Evolutionary conservation across 164 flowering plant species (phyloP).

Genomic region (Malania oleifera): DNA sequence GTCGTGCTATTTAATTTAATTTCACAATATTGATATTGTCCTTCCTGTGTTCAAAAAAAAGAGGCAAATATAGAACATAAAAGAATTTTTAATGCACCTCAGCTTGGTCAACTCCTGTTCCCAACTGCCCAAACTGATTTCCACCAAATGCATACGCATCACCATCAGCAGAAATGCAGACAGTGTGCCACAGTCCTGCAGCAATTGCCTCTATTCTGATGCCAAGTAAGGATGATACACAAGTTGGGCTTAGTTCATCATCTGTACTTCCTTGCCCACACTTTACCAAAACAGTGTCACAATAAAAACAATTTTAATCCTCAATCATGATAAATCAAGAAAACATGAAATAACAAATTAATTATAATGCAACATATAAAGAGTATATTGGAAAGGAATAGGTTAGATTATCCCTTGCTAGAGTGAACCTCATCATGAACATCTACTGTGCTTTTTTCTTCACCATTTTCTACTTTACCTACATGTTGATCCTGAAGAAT

Average conservation of each 20-base stretch:
- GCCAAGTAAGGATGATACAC: slow-evolving; percentile 85
- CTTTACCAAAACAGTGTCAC: slow-evolving; percentile 34
- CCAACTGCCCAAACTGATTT: slow-evolving; percentile 98
- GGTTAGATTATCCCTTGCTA: slow-evolving; percentile 19
- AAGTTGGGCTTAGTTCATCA: slow-evolving; percentile 81
- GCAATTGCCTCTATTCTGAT: slow-evolving; percentile 63
- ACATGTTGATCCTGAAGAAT: slow-evolving; percentile 30
- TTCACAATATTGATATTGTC: neutral
- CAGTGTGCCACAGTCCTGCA: slow-evolving; percentile 95
- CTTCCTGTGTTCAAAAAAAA: neutral
- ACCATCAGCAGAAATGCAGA: slow-evolving; percentile 83
- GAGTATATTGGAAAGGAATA: slow-evolving; percentile 8
- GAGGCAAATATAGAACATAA: neutral
- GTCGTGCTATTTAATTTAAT: too few species aligned
- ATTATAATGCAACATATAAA: neutral
- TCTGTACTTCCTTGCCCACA: slow-evolving; percentile 99
- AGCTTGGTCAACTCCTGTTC: slow-evolving; percentile 91
- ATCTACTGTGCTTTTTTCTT: slow-evolving; percentile 30
- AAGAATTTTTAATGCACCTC: slow-evolving; percentile 49
- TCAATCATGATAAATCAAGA: neutral
- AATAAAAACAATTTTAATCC: slow-evolving; percentile 1
- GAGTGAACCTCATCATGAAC: slow-evolving; percentile 37
- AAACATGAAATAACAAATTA: slow-evolving; percentile 3
- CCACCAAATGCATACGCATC: slow-evolving; percentile 95
- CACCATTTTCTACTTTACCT: slow-evolving; percentile 43